Conservation (phyloP, 495 filamentous ascomycete genomes). For the Massariosphaeria phaeospora region DNA sequence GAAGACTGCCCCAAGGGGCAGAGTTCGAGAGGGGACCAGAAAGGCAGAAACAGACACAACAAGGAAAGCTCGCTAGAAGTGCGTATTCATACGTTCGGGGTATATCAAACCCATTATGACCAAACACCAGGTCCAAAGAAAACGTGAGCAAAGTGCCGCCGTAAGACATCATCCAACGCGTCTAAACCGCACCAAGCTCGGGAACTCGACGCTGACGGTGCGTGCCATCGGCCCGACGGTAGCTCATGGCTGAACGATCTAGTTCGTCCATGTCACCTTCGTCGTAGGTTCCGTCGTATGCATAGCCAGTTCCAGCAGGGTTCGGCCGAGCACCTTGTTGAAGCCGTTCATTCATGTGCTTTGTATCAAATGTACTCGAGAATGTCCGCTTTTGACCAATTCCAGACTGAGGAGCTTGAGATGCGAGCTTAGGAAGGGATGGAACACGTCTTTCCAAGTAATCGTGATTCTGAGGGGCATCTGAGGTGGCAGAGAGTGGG, state of each 20-base stretch:
- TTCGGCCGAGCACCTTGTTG: slow-evolving; percentile 37
- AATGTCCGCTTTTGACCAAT: slow-evolving; percentile 36
- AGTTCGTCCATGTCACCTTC: slow-evolving; percentile 31
- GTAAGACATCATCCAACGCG: neutral
- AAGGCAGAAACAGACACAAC: neutral
- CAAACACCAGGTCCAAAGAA: slow-evolving; percentile 14
- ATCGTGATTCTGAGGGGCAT: slow-evolving; percentile 13
- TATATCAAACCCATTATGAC: slow-evolving; percentile 9
- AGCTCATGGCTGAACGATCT: slow-evolving; percentile 31
- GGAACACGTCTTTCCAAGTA: slow-evolving; percentile 14
- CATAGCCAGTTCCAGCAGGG: slow-evolving; percentile 15
- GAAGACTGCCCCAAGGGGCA: neutral
- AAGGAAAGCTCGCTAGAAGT: slow-evolving; percentile 4
- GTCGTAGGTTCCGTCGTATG: slow-evolving; percentile 25
- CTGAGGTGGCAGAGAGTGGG: slow-evolving; percentile 29
- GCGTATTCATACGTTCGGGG: slow-evolving; percentile 11
- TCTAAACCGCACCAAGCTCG: slow-evolving; percentile 17
- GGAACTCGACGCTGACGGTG: slow-evolving; percentile 31
- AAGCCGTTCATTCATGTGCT: slow-evolving; percentile 36
- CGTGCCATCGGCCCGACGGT: slow-evolving; percentile 36
- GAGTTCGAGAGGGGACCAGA: neutral
- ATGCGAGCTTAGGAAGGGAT: slow-evolving; percentile 12
- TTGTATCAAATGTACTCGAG: slow-evolving; percentile 33
- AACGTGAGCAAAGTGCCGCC: slow-evolving; percentile 17
- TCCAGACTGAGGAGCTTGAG: slow-evolving; percentile 11